phyloP scores from a whole-genome alignment of 2,329 filamentous ascomycete genomes.

The Beauveria australis region DNA sequence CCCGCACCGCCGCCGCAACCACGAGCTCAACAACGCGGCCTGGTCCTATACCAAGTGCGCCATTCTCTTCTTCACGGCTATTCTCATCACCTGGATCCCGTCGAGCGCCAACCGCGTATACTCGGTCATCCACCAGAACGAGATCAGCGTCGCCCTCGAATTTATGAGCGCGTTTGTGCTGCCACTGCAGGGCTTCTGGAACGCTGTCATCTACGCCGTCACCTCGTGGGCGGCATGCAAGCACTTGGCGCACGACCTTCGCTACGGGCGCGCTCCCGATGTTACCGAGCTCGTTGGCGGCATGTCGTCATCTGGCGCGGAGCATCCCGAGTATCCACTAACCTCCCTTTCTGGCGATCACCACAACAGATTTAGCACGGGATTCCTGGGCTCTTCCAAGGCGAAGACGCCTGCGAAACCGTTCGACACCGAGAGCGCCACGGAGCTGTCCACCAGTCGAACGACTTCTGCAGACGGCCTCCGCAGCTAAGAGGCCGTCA shows the following conservation, averaged over 20 bases:
- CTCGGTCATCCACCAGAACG: constrained; percentile 49
- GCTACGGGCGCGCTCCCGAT: constrained; percentile 19
- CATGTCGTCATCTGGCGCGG: constrained; percentile 10
- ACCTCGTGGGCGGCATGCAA: constrained; percentile 60
- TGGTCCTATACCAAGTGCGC: constrained; percentile 65
- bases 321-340: not conserved
- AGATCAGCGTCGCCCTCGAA: constrained; percentile 51
- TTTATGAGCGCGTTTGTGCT: constrained; percentile 66
- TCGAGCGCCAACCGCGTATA: constrained; percentile 72
- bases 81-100: constrained; percentile 68
- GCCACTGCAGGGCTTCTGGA: constrained; percentile 80
- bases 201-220: constrained; percentile 65
- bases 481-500: not conserved
- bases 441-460: constrained; percentile 35
- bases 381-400: constrained; percentile 13
- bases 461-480: constrained; percentile 27
- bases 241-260: constrained; percentile 32
- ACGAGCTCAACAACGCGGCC: constrained; percentile 53
- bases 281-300: constrained; percentile 27
- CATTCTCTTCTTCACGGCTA: constrained; percentile 61
- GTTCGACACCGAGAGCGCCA: constrained; percentile 44
- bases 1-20: constrained; percentile 28
- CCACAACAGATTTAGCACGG: constrained; percentile 13
- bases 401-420: constrained; percentile 16
- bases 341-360: not conserved